phyloP scores from a whole-genome alignment of 805 yeast species.

The Vanderwaltozyma tropicalis region DNA sequence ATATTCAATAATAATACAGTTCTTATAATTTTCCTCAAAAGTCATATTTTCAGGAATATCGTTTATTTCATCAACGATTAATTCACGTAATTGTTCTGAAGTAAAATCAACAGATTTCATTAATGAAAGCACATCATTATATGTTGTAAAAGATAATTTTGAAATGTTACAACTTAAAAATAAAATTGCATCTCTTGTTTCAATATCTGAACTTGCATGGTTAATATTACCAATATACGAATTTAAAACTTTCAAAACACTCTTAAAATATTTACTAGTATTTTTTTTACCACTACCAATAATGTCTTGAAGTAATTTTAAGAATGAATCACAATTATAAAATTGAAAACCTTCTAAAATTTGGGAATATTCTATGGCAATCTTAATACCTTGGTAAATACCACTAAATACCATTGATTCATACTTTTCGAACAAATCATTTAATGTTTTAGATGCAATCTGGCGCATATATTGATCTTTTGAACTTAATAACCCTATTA shows the following conservation, averaged over 20 bases:
- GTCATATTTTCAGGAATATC: background rate
- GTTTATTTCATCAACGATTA: slow-evolving; percentile 11
- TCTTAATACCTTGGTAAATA: slow-evolving; percentile 50
- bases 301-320: slow-evolving; percentile 11
- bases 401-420: slow-evolving; percentile 62
- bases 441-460: slow-evolving; percentile 44
- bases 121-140: slow-evolving; percentile 14
- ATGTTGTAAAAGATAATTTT: slow-evolving; percentile 11
- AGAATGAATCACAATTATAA: slow-evolving; percentile 8
- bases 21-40: slow-evolving; percentile 1
- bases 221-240: slow-evolving; percentile 6
- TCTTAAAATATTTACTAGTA: slow-evolving; percentile 10
- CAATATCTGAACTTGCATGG: slow-evolving; percentile 3
- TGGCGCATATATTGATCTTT: slow-evolving; percentile 32
- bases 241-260: slow-evolving; percentile 8
- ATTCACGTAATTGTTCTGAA: slow-evolving; percentile 20
- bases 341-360: slow-evolving; percentile 2
- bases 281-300: slow-evolving; percentile 12
- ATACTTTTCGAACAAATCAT: slow-evolving; percentile 49
- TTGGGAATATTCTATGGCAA: slow-evolving; percentile 38
- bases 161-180: slow-evolving; percentile 18
- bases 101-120: slow-evolving; percentile 12
- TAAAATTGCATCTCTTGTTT: slow-evolving; percentile 9
- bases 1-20: slow-evolving; percentile 8
- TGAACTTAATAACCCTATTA: slow-evolving; percentile 60